A percentile compares a stretch with the other conserved stretches of the same genome.
phyloP scores from a whole-genome alignment of 2,329 filamentous ascomycete species.

The Neonectria faginata region DNA sequence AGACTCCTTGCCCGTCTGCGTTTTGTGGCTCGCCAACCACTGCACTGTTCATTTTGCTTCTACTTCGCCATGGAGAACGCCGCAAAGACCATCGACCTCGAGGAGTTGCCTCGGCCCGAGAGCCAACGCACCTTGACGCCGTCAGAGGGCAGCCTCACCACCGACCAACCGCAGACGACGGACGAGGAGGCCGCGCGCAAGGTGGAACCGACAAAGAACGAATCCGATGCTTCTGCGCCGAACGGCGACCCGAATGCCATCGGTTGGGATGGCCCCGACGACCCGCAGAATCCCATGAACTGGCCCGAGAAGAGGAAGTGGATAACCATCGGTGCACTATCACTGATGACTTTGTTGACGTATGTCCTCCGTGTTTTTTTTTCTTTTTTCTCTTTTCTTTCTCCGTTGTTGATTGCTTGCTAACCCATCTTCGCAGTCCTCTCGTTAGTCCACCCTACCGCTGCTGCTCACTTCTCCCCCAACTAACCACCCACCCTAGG shows the following conservation, averaged over 20 bases:
- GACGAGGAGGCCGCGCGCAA: conserved; percentile 30
- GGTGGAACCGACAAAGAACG: not conserved
- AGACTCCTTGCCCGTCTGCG: not conserved
- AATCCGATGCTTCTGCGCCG: not conserved
- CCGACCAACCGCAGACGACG: not conserved
- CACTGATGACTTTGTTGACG: conserved; percentile 45
- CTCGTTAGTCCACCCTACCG: conserved; percentile 29
- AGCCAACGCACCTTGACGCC: conserved; percentile 37
- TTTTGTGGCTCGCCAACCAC: not conserved
- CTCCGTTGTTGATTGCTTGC: not conserved
- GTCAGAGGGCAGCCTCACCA: conserved; percentile 13
- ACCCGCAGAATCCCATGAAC: conserved; percentile 72
- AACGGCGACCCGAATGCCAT: conserved; percentile 38
- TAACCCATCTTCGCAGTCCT: conserved; percentile 33
- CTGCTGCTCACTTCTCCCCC: too few species aligned
- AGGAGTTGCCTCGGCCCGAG: conserved; percentile 27
- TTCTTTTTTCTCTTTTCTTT: too few species aligned
- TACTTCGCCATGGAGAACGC: conserved; percentile 18
- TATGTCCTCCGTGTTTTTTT: conserved; percentile 25
- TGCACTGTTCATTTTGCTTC: not conserved
- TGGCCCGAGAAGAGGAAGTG: conserved; percentile 66
- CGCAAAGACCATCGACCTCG: conserved; percentile 16
- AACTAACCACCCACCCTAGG: conserved; percentile 30
- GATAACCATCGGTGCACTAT: conserved; percentile 50
- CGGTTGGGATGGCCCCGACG: conserved; percentile 49